These are phyloP conservation scores for Pseudogymnoascus sp. DNA, from an alignment of 2,329 filamentous ascomycete genomes.

Conservation along the genomic window DNA sequence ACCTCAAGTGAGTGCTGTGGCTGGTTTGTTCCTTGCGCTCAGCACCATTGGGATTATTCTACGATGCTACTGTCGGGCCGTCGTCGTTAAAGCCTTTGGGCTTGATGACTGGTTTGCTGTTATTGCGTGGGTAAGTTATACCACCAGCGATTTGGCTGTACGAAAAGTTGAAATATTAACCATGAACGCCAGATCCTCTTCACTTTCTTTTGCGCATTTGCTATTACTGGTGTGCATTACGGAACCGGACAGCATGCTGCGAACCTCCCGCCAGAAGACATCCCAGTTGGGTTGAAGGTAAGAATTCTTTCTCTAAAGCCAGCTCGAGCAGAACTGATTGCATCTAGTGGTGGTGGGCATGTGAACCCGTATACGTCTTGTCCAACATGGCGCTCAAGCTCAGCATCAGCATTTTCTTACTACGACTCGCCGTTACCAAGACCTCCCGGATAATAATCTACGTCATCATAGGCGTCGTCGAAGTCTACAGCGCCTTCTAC, in stretches of 20 bases:
- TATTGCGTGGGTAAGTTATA: conserved; percentile 33
- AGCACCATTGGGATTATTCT: conserved; percentile 33
- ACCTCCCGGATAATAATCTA: conserved; percentile 30
- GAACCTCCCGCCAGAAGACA: conserved; percentile 15
- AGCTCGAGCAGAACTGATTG: background rate
- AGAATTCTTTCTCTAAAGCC: background rate
- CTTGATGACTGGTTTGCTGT: conserved; percentile 42
- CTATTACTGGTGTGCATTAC: conserved; percentile 19
- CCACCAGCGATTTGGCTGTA: background rate
- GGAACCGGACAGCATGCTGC: conserved; percentile 23
- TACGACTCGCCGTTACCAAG: conserved; percentile 29
- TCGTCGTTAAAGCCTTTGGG: conserved; percentile 35
- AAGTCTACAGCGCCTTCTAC: conserved; percentile 30
- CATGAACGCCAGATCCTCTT: conserved; percentile 6
- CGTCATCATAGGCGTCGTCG: conserved; percentile 24
- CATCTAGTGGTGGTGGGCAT: conserved; percentile 29
- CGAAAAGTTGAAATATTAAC: background rate
- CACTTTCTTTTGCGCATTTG: conserved; percentile 18
- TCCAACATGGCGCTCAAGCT: conserved; percentile 33
- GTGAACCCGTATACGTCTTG: conserved; percentile 32
- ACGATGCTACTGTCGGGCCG: conserved; percentile 37
- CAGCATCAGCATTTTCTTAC: conserved; percentile 32
- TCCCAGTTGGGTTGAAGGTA: conserved; percentile 24
- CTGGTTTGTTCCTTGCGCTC: conserved; percentile 27
- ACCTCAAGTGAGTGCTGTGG: conserved; percentile 13